A percentile compares a stretch with the other conserved stretches of the same genome.
Evolutionary conservation across 441 rosid genomes (phyloP).

Genomic region (Manihot esculenta): DNA sequence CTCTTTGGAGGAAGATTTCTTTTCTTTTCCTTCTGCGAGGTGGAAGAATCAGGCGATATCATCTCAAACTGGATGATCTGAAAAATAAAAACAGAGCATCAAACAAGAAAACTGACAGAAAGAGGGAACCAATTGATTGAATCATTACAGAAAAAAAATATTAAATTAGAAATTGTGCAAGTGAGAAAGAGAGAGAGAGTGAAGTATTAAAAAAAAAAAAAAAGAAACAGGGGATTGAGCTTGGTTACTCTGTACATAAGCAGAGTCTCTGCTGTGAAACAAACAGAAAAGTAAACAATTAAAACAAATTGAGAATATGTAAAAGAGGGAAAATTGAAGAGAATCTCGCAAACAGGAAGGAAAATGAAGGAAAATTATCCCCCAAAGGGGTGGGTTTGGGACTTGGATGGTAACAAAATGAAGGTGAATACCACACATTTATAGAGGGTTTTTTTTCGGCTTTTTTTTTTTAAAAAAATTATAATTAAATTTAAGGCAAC

Average conservation of each 20-base stretch:
- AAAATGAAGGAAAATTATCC: not conserved
- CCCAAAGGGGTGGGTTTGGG: not conserved
- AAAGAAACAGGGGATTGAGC: not conserved
- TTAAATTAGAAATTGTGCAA: not conserved
- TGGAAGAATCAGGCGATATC: not conserved
- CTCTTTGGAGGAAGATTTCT: constrained; percentile 36
- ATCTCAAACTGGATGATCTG: not conserved
- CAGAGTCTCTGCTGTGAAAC: not conserved
- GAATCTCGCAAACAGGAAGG: not conserved
- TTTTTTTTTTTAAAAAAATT: no score
- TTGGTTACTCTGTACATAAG: not conserved
- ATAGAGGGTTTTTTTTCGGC: not conserved
- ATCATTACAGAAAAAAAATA: not conserved
- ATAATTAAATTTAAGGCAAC: no score
- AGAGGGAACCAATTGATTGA: not conserved
- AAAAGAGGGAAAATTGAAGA: not conserved
- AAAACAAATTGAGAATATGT: not conserved
- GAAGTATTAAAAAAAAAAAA: not conserved
- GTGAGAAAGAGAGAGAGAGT: not conserved
- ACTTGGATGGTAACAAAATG: not conserved
- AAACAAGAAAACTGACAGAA: not conserved
- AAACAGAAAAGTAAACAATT: not conserved
- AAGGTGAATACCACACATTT: not conserved
- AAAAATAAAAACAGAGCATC: not conserved
- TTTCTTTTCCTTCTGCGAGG: not conserved